Conservation (phyloP, 768 basidiomycete genomes). For the Tulasnella sp. region DNA sequence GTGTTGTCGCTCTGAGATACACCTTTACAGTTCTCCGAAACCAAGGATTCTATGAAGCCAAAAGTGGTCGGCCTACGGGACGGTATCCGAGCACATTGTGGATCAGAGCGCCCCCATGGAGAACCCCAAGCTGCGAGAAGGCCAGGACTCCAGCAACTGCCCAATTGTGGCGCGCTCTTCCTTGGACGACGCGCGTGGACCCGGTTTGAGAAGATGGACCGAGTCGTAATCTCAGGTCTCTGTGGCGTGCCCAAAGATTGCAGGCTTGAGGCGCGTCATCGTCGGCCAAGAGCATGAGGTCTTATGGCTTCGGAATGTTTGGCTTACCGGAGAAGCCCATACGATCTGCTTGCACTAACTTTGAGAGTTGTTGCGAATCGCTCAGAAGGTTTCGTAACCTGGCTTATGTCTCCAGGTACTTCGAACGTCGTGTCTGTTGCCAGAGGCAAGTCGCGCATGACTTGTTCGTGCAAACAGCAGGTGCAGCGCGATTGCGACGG, state of each 20-base stretch:
- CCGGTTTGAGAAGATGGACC: neutral
- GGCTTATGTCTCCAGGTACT: neutral
- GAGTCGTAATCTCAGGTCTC: neutral
- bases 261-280: neutral
- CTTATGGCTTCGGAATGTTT: neutral
- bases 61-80: neutral
- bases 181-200: neutral
- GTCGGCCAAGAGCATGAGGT: constrained; percentile 11
- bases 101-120: neutral
- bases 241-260: neutral
- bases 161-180: neutral
- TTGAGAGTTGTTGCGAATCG: neutral
- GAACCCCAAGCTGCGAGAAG: neutral
- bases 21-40: neutral
- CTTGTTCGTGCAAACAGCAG: neutral
- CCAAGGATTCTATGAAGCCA: neutral
- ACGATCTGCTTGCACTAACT: neutral
- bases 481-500: neutral
- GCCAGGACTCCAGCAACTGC: neutral
- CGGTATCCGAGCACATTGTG: neutral
- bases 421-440: neutral
- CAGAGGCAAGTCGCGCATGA: neutral
- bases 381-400: neutral
- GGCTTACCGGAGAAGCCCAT: neutral
- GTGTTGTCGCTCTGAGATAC: neutral